A percentile compares a stretch with the other conserved stretches of the same genome.
These are phyloP conservation scores for Penicillium sp. DNA, from an alignment of 2,329 filamentous ascomycete genomes.

Conservation along the genomic window DNA sequence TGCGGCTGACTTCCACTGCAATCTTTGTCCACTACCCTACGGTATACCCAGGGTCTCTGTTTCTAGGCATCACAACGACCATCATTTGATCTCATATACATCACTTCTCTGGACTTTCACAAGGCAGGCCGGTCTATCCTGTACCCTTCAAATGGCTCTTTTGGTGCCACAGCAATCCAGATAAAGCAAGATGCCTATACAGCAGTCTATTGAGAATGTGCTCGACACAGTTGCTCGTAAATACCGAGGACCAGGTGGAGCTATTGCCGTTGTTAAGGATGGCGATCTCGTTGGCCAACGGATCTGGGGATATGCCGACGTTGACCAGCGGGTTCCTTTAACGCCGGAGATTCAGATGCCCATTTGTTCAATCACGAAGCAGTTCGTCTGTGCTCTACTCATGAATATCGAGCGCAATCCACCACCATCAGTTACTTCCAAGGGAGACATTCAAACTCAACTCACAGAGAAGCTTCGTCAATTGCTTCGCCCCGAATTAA, in stretches of 20 bases:
- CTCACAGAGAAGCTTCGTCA: slow-evolving; percentile 33
- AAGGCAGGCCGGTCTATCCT: too few species aligned
- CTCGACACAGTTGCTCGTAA: slow-evolving; percentile 23
- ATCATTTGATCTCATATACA: too few species aligned
- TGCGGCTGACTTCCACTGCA: too few species aligned
- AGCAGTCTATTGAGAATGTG: slow-evolving; percentile 16
- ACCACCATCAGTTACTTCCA: slow-evolving; percentile 31
- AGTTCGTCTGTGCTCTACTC: slow-evolving; percentile 47
- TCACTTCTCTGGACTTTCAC: too few species aligned
- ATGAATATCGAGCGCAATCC: slow-evolving; percentile 41
- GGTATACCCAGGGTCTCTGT: too few species aligned
- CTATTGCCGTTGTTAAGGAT: slow-evolving; percentile 48
- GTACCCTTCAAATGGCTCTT: too few species aligned
- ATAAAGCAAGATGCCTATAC: slow-evolving; percentile 13
- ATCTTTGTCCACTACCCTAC: too few species aligned
- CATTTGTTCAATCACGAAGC: slow-evolving; percentile 55
- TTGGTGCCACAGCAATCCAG: slow-evolving; percentile 3
- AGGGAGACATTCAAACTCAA: slow-evolving; percentile 35
- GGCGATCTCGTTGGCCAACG: slow-evolving; percentile 45
- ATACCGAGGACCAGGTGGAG: slow-evolving; percentile 48
- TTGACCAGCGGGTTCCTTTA: slow-evolving; percentile 44
- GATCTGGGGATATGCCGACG: slow-evolving; percentile 51
- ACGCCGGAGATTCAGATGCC: slow-evolving; percentile 43
- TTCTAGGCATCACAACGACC: too few species aligned
- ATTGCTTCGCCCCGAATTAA: slow-evolving; percentile 30